Conservation (phyloP, 1,139 yeast genomes). For the Barnettozyma hawaiiensis region DNA sequence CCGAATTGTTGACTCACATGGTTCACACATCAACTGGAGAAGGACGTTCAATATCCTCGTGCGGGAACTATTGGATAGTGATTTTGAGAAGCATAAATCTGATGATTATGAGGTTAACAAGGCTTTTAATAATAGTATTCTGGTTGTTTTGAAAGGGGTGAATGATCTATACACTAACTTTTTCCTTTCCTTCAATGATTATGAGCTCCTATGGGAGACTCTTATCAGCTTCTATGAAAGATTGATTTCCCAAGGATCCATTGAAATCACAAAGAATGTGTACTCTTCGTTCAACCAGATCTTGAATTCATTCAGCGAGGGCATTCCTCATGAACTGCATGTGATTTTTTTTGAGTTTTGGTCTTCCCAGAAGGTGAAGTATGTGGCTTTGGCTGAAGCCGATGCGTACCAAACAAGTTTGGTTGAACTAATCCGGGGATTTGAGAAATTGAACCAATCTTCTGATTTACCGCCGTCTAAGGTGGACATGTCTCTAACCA, state of each 20-base stretch:
- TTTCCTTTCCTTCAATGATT: constrained; percentile 21
- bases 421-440: constrained; percentile 45
- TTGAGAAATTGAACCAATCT: constrained; percentile 40
- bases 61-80: constrained; percentile 32
- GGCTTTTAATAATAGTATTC: constrained; percentile 16
- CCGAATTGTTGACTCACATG: constrained; percentile 78
- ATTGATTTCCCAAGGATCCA: constrained; percentile 37
- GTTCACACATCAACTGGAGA: constrained; percentile 52
- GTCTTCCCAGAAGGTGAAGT: constrained; percentile 53
- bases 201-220: constrained; percentile 42
- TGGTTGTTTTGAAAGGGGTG: constrained; percentile 30
- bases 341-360: constrained; percentile 55
- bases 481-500: constrained; percentile 38
- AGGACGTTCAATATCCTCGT: constrained; percentile 49
- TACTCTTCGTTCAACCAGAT: constrained; percentile 49
- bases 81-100: constrained; percentile 22
- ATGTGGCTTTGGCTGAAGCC: constrained; percentile 40
- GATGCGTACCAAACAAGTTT: constrained; percentile 54
- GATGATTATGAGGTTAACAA: constrained; percentile 11
- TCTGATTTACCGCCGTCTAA: constrained; percentile 22
- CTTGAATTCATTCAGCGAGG: constrained; percentile 30
- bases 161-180: constrained; percentile 28
- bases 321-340: constrained; percentile 34
- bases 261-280: constrained; percentile 45
- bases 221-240: constrained; percentile 43